These are phyloP conservation scores for Hansenula lynferdii DNA, from an alignment of 1,139 yeast genomes.

Conservation along the genomic window DNA sequence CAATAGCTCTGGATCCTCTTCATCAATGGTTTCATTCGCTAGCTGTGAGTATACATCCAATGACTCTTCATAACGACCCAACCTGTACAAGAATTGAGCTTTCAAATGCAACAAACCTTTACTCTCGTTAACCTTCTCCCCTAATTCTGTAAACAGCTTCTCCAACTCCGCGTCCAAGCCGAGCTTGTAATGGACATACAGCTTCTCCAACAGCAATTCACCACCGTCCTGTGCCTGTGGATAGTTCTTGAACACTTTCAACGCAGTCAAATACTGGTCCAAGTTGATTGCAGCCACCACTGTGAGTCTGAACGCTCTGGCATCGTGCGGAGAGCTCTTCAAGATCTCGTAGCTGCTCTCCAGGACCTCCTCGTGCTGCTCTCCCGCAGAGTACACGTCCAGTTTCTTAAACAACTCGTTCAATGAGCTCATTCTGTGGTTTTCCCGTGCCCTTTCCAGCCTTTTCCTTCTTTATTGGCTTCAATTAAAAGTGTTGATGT, in stretches of 20 bases:
- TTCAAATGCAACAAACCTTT: slow-evolving; percentile 68
- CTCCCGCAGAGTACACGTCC: slow-evolving; percentile 39
- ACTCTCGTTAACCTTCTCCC: slow-evolving; percentile 23
- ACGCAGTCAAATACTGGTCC: slow-evolving; percentile 62
- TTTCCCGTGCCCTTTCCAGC: not conserved
- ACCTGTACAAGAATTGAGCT: slow-evolving; percentile 76
- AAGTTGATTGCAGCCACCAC: slow-evolving; percentile 67
- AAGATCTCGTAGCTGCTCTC: slow-evolving; percentile 39
- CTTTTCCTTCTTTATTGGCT: not conserved
- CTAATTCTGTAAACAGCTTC: slow-evolving; percentile 32
- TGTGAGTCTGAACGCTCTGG: slow-evolving; percentile 52
- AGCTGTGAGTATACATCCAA: slow-evolving; percentile 49
- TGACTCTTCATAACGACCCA: slow-evolving; percentile 55
- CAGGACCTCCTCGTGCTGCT: slow-evolving; percentile 43
- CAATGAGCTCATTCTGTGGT: slow-evolving; percentile 19
- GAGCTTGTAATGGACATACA: slow-evolving; percentile 69
- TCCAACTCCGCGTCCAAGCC: slow-evolving; percentile 41
- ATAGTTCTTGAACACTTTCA: slow-evolving; percentile 39
- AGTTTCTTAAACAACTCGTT: slow-evolving; percentile 42
- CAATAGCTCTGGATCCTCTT: slow-evolving; percentile 30
- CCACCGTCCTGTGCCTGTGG: slow-evolving; percentile 30
- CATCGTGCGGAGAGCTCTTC: slow-evolving; percentile 39
- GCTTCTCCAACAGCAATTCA: slow-evolving; percentile 48
- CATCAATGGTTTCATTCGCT: slow-evolving; percentile 23
- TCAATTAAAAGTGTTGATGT: not conserved